phyloP scores from a whole-genome alignment of 257 asterid species.

The Solanum chaucha region DNA sequence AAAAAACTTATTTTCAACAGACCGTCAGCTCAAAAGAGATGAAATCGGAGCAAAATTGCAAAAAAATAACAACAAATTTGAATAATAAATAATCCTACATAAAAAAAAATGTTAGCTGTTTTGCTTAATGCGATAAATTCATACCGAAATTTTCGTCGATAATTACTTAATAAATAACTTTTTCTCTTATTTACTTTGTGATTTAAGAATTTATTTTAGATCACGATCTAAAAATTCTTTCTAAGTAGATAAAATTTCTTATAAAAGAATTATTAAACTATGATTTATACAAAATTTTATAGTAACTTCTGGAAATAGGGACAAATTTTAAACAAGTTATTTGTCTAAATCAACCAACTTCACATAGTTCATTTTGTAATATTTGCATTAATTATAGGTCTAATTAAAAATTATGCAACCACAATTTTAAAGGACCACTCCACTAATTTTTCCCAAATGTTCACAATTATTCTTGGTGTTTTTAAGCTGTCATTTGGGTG shows the following conservation, averaged over 20 bases:
- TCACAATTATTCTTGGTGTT: not conserved
- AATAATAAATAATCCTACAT: too few relatives aligned
- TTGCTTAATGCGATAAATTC: not conserved
- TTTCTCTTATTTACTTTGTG: not conserved
- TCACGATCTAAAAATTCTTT: not conserved
- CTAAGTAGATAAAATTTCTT: not conserved
- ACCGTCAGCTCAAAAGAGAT: not conserved
- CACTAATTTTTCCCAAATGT: not conserved
- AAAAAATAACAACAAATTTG: not conserved
- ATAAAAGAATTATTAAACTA: not conserved
- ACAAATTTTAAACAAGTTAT: not conserved
- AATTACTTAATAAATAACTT: not conserved
- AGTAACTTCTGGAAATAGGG: not conserved
- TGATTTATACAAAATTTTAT: not conserved
- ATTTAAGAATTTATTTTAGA: not conserved
- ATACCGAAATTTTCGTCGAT: not conserved
- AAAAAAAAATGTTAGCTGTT: too few relatives aligned
- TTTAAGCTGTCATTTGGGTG: not conserved
- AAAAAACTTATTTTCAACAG: too few relatives aligned
- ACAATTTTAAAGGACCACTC: not conserved
- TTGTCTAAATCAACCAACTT: not conserved
- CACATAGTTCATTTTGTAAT: not conserved
- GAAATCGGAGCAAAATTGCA: not conserved
- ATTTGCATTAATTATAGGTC: not conserved
- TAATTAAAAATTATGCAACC: not conserved